Conservation (phyloP, 176 grass and related monocot genomes). For the Musa beccarii region DNA sequence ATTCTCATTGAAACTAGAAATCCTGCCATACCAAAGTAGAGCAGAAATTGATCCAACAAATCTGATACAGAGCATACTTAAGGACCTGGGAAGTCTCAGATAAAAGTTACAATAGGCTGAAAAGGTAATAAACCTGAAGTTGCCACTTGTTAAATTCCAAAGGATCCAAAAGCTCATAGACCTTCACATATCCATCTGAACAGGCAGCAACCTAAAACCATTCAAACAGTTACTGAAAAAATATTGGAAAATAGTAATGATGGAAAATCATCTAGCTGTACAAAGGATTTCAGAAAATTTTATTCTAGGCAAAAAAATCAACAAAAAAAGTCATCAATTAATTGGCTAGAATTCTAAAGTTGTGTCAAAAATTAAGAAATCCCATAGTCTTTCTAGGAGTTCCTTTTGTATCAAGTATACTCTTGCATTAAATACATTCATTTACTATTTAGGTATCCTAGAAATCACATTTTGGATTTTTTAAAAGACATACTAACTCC, state of each 20-base stretch:
- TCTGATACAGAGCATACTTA: not conserved
- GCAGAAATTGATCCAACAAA: not conserved
- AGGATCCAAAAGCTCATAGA: conserved; percentile 67
- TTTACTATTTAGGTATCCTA: too few relatives aligned
- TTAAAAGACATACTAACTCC: too few relatives aligned
- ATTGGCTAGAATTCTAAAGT: too few relatives aligned
- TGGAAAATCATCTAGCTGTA: too few relatives aligned
- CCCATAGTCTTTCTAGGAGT: too few relatives aligned
- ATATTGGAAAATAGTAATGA: not conserved
- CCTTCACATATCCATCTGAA: conserved; percentile 92
- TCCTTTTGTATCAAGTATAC: too few relatives aligned
- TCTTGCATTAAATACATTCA: too few relatives aligned
- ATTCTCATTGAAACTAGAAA: not conserved
- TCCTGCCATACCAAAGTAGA: not conserved
- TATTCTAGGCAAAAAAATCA: too few relatives aligned
- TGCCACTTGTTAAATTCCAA: conserved; percentile 96
- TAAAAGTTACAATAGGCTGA: not conserved
- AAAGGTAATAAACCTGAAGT: conserved; percentile 71
- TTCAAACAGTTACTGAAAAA: conserved; percentile 17
- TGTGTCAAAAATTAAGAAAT: too few relatives aligned
- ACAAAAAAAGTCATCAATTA: too few relatives aligned
- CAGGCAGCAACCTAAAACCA: conserved; percentile 63
- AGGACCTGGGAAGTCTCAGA: not conserved
- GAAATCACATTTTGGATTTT: too few relatives aligned
- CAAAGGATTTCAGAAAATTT: too few relatives aligned